These are phyloP conservation scores for Zygotorulaspora chibaensis DNA, from an alignment of 805 yeast genomes.

Conservation along the genomic window DNA sequence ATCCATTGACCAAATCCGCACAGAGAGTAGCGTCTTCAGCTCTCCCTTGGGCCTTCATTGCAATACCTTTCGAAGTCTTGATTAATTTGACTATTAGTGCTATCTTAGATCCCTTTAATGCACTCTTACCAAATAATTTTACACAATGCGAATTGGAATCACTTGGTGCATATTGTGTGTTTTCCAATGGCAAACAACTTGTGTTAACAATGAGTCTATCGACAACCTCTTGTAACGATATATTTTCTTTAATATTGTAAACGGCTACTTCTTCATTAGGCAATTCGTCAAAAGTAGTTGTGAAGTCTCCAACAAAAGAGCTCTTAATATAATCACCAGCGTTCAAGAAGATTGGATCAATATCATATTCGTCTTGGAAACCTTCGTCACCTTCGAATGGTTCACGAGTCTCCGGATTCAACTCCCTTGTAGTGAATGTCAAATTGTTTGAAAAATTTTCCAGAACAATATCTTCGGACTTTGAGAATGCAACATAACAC, in stretches of 20 bases:
- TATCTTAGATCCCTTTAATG: conserved; percentile 35
- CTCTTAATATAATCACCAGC: conserved; percentile 83
- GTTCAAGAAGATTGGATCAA: conserved; percentile 67
- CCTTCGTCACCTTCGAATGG: conserved; percentile 73
- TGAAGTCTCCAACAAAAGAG: conserved; percentile 71
- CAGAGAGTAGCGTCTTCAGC: conserved; percentile 42
- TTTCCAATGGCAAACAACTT: conserved; percentile 69
- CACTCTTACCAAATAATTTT: conserved; percentile 78
- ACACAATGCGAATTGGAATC: conserved; percentile 60
- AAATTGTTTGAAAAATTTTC: conserved; percentile 61
- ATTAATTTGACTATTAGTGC: conserved; percentile 55
- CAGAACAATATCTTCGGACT: conserved; percentile 44
- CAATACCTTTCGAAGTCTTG: conserved; percentile 44
- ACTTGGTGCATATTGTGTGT: conserved; percentile 57
- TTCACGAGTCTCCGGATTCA: conserved; percentile 65
- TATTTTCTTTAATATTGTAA: conserved; percentile 52
- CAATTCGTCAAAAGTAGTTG: conserved; percentile 68
- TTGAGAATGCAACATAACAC: conserved; percentile 70
- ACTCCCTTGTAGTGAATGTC: conserved; percentile 72
- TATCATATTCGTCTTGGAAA: conserved; percentile 87
- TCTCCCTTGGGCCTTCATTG: conserved; percentile 57
- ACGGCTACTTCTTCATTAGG: conserved; percentile 60
- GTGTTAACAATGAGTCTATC: conserved; percentile 48
- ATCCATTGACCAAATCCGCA: conserved; percentile 28
- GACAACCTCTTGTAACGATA: conserved; percentile 53